Evolutionary conservation across 2,329 filamentous ascomycete species (phyloP).

Genomic region (Colletotrichum siamense): DNA sequence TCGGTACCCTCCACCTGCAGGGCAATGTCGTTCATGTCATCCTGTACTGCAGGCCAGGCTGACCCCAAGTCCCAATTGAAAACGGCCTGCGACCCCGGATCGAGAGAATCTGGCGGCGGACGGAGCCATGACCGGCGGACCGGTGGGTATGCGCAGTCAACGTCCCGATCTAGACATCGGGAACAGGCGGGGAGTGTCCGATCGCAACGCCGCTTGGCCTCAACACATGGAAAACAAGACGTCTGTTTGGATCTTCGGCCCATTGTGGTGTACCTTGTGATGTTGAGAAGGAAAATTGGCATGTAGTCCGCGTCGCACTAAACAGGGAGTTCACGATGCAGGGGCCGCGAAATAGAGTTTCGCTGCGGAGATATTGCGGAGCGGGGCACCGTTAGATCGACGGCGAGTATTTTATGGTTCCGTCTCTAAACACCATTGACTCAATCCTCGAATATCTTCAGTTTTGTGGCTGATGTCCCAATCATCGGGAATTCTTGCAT

Average conservation of each 20-base stretch:
- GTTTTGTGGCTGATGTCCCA: accelerated
- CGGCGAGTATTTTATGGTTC: background rate
- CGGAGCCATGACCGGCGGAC: background rate
- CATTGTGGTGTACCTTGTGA: background rate
- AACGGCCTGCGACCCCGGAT: background rate
- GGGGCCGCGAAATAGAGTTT: background rate
- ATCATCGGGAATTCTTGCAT: accelerated
- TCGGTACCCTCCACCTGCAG: background rate
- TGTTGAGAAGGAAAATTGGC: background rate
- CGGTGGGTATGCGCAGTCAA: background rate
- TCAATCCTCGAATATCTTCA: no score
- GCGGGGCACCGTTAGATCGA: background rate
- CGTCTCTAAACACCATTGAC: background rate
- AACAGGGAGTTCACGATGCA: background rate
- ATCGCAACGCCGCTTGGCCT: slow-evolving; percentile 12
- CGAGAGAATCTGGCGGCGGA: background rate
- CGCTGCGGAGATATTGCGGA: background rate
- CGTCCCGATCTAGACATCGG: slow-evolving; percentile 4
- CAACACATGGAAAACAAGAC: slow-evolving; percentile 1
- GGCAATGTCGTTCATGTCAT: background rate
- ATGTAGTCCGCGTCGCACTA: background rate
- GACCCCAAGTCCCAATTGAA: background rate
- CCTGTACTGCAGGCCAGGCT: background rate
- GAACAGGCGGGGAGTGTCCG: background rate
- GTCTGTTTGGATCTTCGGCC: slow-evolving; percentile 9